Base-by-base conservation (phyloP, 768 basidiomycete species). In the Epithele typhae region DNA sequence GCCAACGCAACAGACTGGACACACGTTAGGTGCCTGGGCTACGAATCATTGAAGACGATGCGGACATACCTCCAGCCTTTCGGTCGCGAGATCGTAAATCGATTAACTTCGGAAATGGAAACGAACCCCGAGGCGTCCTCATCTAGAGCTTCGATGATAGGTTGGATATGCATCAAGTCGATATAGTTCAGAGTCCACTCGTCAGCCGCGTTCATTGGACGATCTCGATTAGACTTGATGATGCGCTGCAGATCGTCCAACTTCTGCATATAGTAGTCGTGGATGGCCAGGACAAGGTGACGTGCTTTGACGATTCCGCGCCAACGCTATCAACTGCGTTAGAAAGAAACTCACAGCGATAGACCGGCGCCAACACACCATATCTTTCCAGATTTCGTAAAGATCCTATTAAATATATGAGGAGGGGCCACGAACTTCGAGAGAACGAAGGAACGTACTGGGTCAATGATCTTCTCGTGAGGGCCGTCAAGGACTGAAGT, bases 321-420 rank as follows among this genome's bases (percentile, higher is more conserved):
- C 47, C 47, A 48, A 3, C 36, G 25, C 47, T 48, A 18, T 17
- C 1, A 1, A 25, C 5, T 1, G 19, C 7, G n/a, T 12, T 25
- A 22, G 42, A n/a, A n/a, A n/a, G n/a, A n/a, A n/a, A n/a, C n/a
- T n/a, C n/a, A n/a, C n/a, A 21, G 42, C 19, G 12, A 15, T 21
- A 15, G 32, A 21, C 4, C 21, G 25, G 6, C 0, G 17, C 9
- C 3, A 25, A 37, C 65, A 1, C 23, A 76, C 77, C 75, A 77
- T 77, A 21, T 75, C 72, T 56, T 72, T 74, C 77, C 77, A 78
- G 0, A 78, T 60, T 6, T 56, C 60, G 49, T 64, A 67, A 17
- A 78, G 55, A 47, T 77, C 73, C 76, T 78, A 48, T 4, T 9
- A 2, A 25, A 23, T 3, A 37, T 14, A 25, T 37, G 17, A 37